Base-by-base conservation (phyloP, 2,329 filamentous ascomycete species). In the Nigrograna mackinnonii region DNA sequence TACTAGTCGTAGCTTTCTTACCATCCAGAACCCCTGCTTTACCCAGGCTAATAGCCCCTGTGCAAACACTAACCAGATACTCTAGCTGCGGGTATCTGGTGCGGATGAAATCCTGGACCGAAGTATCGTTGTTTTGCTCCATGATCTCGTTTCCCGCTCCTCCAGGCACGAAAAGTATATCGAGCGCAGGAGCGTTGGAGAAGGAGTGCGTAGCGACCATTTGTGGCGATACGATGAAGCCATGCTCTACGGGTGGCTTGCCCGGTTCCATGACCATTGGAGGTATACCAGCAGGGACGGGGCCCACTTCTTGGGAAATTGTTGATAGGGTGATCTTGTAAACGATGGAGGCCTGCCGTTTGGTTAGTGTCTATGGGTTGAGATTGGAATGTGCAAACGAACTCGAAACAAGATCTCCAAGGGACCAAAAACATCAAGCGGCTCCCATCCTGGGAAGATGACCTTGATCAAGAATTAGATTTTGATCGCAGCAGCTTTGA, bases 21-120 rank as follows among this genome's bases (percentile, higher is more conserved):
- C 79, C 78, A 41, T 84, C 74, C 13, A 87, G 59, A 2, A 86
- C 60, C 0, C 84, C 84, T 0, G 83, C 68, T 18, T 68, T 64
- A 0, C 83, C 83, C 0, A 78, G 75, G 3, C 83, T 59, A 2
- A 74, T 74, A 1, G 80, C 70, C 0, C 84, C 84, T 1, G 80
- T 86, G 61, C 84, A 87, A 3, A 87, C 74, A 0, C 80, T 83
- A 32, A 86, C 71, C 16, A 86, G 56, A 44, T 80, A 77, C 43
- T 77, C 61, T 12, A 83, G 60, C 2, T 41, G n/a, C 0, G 78
- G 75, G 49, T 71, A 79, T 4, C 62, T 58, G 2, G 62, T 57
- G n/a, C 58, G 51, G 32, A 82, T 64, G 44, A 75, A 83, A 0
- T 71, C 60, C 9, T 77, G 59, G 2, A 73, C 64, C 1, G 68